A percentile compares a stretch with the other conserved stretches of the same genome.
These are phyloP conservation scores for Cinnamomum chago DNA, from an alignment of 164 flowering plant species.

Conservation along the genomic window DNA sequence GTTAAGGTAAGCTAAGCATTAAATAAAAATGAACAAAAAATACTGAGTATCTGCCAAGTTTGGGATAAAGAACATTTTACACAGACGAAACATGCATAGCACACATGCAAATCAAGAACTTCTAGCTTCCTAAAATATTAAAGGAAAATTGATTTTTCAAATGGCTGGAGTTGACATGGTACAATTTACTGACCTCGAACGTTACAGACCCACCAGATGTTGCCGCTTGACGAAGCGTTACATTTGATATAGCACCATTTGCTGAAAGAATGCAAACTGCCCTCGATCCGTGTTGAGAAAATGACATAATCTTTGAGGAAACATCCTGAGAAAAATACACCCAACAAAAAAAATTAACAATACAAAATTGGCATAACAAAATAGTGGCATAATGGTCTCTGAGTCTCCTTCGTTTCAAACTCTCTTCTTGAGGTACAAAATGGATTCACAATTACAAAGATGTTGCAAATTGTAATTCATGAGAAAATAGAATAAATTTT, in stretches of 20 bases:
- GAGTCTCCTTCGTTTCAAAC: too few relatives aligned
- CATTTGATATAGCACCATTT: slow-evolving; percentile 89
- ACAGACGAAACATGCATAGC: neutral
- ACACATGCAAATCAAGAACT: neutral
- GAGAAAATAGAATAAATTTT: too few relatives aligned
- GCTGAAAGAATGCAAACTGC: slow-evolving; percentile 88
- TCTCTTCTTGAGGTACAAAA: neutral
- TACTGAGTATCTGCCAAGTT: neutral
- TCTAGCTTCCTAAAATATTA: too few relatives aligned
- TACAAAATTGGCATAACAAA: neutral
- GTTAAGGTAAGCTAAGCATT: too few relatives aligned
- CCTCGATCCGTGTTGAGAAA: slow-evolving; percentile 78
- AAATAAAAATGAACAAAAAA: too few relatives aligned
- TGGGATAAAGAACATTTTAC: neutral
- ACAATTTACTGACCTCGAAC: slow-evolving; percentile 62
- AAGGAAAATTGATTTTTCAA: too few relatives aligned
- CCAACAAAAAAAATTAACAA: too few relatives aligned
- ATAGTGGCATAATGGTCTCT: neutral
- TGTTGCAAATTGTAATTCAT: neutral
- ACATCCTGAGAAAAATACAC: slow-evolving; percentile 54
- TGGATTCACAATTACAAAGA: neutral
- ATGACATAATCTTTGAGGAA: slow-evolving; percentile 76
- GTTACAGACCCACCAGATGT: slow-evolving; percentile 93
- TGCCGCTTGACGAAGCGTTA: slow-evolving; percentile 80
- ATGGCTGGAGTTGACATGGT: neutral